Base-by-base conservation (phyloP, 2,329 filamentous ascomycete species). In the Torrubiella hemipterigena region DNA sequence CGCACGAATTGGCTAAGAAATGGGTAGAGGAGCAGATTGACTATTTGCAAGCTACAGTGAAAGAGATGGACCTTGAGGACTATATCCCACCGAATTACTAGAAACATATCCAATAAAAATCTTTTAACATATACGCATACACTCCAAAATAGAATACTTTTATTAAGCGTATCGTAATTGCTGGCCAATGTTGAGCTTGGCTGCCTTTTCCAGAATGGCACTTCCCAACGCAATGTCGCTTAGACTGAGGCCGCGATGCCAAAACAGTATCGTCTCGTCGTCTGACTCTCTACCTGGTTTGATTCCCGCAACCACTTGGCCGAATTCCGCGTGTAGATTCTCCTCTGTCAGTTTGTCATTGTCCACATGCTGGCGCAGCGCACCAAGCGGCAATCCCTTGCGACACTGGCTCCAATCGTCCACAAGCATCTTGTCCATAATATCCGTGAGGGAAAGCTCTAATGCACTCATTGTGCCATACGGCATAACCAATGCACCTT, bases 351-450 rank as follows among this genome's bases (percentile, higher is more conserved):
- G 27, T 18, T 34, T 30, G 31, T 36, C 34, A 12, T 22, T 34
- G n/a, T 34, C 34, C 13, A 36, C 34, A 22, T 36, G 34, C 31
- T 36, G 34, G 9, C 34, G 17, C 27, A 36, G 19, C 10, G 34
- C 34, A 8, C 34, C 34, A n/a, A 36, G 23, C 13, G 34, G 34
- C 22, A 36, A 18, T 12, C 34, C 34, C n/a, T 33, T 36, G 19
- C 34, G 34, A 19, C 34, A 36, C 31, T 36, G 34, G 24, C 27
- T 31, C 34, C 34, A 36, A 11, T 36, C 34, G 18, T 36, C 34
- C 7, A 36, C 31, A 7, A 36, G 13, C 31, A 36, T 30, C 23
- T 36, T 36, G 27, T 36, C 15, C 31, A 34, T 34, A 7, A 36
- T 34, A 17, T 36, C 31, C 15, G 34, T 35, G 18, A 32, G 29